These are phyloP conservation scores for Vitis hybrid DNA, from an alignment of 177 flowering plant genomes.

Conservation along the genomic window DNA sequence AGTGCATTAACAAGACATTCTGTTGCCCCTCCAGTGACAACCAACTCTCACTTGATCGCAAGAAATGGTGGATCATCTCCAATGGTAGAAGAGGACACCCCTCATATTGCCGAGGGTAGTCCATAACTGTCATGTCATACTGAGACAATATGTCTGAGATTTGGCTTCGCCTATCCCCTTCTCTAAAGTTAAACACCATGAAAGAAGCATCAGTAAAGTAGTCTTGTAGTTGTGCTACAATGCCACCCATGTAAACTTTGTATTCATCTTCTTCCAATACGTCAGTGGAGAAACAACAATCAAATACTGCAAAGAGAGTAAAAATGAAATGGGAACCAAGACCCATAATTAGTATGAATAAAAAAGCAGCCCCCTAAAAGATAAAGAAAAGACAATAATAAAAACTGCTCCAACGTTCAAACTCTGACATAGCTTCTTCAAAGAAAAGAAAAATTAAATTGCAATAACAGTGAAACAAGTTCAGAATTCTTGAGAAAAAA, in stretches of 20 bases:
- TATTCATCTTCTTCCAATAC: slow-evolving; percentile 83
- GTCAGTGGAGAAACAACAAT: slow-evolving; percentile 94
- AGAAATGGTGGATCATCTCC: slow-evolving; percentile 92
- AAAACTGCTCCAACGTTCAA: too few relatives aligned
- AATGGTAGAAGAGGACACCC: slow-evolving; percentile 82
- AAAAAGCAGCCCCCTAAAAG: too few relatives aligned
- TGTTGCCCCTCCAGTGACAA: slow-evolving; percentile 88
- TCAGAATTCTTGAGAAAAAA: too few relatives aligned
- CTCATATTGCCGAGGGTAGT: slow-evolving; percentile 90
- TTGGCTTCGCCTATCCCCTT: slow-evolving; percentile 83
- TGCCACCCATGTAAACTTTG: slow-evolving; percentile 79
- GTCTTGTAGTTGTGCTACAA: slow-evolving; percentile 85
- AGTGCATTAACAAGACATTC: slow-evolving; percentile 91
- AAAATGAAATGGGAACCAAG: slow-evolving; percentile 5
- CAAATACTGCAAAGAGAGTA: slow-evolving; percentile 66
- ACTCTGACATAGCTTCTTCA: too few relatives aligned
- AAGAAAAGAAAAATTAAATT: too few relatives aligned
- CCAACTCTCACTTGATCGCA: slow-evolving; percentile 96
- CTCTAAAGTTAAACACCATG: slow-evolving; percentile 93
- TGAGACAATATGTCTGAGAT: slow-evolving; percentile 73
- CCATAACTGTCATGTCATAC: slow-evolving; percentile 97
- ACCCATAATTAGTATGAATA: background rate
- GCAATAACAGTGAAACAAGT: too few relatives aligned
- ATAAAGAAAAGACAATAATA: too few relatives aligned
- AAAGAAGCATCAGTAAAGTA: slow-evolving; percentile 89